Evolutionary conservation across 306 rosid genomes (phyloP).

Genomic region (Amphicarpaea edgeworthii): DNA sequence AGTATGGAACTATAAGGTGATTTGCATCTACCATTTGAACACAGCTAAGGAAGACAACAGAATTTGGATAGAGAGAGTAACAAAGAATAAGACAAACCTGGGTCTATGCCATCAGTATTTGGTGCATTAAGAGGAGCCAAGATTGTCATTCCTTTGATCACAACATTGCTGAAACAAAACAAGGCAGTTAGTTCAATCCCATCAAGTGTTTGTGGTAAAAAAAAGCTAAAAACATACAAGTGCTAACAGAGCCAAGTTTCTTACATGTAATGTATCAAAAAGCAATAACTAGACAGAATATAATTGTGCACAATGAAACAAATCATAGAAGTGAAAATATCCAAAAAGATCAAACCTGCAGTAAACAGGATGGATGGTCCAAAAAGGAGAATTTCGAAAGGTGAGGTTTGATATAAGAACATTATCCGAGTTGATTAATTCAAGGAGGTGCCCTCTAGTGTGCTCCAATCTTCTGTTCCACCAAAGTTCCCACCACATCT

Average conservation of each 20-base stretch:
- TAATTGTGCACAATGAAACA: conserved; percentile 1
- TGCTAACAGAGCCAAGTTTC: conserved; percentile 7
- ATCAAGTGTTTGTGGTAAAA: conserved; percentile 31
- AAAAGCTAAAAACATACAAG: conserved; percentile 18
- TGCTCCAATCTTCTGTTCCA: no score
- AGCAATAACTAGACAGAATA: background rate
- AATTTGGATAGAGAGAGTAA: no score
- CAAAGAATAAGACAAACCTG: conserved; percentile 60
- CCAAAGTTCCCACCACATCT: no score
- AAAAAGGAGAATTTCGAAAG: no score
- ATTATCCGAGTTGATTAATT: no score
- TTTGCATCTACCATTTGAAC: background rate
- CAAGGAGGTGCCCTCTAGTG: no score
- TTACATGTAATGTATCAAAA: conserved; percentile 9
- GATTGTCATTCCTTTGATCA: conserved; percentile 90
- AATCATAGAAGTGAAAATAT: no score
- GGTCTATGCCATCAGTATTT: conserved; percentile 94
- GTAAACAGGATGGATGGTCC: no score
- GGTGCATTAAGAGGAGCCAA: conserved; percentile 98
- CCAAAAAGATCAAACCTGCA: no score
- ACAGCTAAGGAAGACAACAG: conserved; percentile 16
- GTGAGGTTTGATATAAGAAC: no score
- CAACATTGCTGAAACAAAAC: conserved; percentile 81
- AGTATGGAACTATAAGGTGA: background rate
- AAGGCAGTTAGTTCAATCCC: conserved; percentile 11